These are phyloP conservation scores for Excoecaria agallocha DNA, from an alignment of 345 rosid genomes.

Conservation along the genomic window DNA sequence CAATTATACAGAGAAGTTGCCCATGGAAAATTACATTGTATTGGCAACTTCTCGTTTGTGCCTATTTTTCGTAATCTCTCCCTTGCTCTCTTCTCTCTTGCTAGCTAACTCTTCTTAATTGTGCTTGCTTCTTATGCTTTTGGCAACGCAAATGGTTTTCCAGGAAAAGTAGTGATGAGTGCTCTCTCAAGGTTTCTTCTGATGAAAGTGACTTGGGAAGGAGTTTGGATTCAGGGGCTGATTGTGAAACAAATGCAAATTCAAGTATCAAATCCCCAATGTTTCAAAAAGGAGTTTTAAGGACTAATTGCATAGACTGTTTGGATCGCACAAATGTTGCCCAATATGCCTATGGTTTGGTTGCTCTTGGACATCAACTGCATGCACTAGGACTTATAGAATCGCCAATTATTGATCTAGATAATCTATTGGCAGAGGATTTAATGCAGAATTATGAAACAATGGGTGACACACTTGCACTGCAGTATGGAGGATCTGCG, in stretches of 20 bases:
- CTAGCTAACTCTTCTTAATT: neutral
- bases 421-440: conserved; percentile 70
- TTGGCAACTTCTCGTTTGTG: neutral
- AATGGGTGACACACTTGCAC: conserved; percentile 97
- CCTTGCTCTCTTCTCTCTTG: neutral
- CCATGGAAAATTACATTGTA: neutral
- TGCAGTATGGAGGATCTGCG: conserved; percentile 96
- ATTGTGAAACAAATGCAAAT: conserved; percentile 26
- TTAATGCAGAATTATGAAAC: conserved; percentile 77
- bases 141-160: conserved; percentile 31
- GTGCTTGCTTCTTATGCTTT: neutral
- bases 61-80: neutral
- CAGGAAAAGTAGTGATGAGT: conserved; percentile 42
- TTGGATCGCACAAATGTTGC: conserved; percentile 98
- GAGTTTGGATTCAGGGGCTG: conserved; percentile 29
- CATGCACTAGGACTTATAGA: conserved; percentile 52
- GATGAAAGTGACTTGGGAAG: conserved; percentile 31
- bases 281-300: conserved; percentile 78
- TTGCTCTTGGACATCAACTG: conserved; percentile 80
- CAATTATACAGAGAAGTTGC: neutral
- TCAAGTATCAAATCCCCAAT: conserved; percentile 33
- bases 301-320: conserved; percentile 99
- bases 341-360: conserved; percentile 83
- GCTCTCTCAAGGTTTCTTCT: conserved; percentile 22
- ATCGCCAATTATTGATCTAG: conserved; percentile 53